These are phyloP conservation scores for Penicillium psychrosexuale DNA, from an alignment of 2,329 filamentous ascomycete genomes.

Conservation along the genomic window DNA sequence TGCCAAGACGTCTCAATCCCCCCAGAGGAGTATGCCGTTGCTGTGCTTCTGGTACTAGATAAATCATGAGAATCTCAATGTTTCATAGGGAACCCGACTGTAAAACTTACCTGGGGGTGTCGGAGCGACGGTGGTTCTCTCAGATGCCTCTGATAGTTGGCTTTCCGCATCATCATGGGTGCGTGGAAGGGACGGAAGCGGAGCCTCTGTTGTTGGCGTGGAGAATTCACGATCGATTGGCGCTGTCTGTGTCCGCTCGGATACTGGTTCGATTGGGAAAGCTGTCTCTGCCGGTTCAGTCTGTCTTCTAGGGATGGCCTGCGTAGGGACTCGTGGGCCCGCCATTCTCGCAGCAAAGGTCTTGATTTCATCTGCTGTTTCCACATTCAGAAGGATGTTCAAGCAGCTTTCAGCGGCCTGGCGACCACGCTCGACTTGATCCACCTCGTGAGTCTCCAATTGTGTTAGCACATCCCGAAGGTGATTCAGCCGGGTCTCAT, in stretches of 20 bases:
- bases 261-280: constrained; percentile 7
- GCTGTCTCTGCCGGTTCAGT: constrained; percentile 16
- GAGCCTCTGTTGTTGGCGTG: constrained; percentile 16
- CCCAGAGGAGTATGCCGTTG: constrained; percentile 44
- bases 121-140: constrained; percentile 25
- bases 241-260: constrained; percentile 21
- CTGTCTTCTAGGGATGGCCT: constrained; percentile 16
- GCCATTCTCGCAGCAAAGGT: constrained; percentile 39
- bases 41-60: constrained; percentile 30
- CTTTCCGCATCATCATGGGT: constrained; percentile 54
- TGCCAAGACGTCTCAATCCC: constrained; percentile 46
- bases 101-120: constrained; percentile 36
- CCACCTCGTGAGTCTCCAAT: constrained; percentile 86
- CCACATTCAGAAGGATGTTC: constrained; percentile 78
- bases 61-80: background rate
- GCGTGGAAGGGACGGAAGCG: constrained; percentile 41
- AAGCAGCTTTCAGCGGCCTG: constrained; percentile 74
- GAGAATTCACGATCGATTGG: constrained; percentile 10
- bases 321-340: constrained; percentile 14
- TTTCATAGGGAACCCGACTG: background rate
- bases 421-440: constrained; percentile 75
- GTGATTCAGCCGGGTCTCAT: constrained; percentile 85
- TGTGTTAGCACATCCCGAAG: constrained; percentile 88
- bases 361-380: constrained; percentile 80
- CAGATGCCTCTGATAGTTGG: constrained; percentile 53